phyloP scores from a whole-genome alignment of 192 early-diverging fungal species.

The Allomyces macrogynus region DNA sequence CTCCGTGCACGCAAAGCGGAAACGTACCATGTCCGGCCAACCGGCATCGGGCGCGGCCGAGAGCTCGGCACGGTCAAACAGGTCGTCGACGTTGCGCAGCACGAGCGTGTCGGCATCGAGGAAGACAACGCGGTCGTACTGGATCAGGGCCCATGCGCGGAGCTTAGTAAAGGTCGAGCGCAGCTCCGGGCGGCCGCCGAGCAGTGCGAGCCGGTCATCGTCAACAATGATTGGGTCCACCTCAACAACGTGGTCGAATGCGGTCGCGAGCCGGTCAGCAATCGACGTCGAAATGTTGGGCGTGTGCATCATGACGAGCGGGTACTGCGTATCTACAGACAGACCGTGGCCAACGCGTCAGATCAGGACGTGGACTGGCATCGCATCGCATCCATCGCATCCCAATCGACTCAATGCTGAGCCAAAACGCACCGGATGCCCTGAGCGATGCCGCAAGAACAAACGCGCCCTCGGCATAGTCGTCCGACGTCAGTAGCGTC shows the following conservation, averaged over 20 bases:
- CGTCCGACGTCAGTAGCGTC: too few relatives aligned
- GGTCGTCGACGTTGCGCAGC: constrained; percentile 55
- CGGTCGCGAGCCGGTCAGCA: constrained; percentile 23
- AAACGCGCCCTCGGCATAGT: too few relatives aligned
- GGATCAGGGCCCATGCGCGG: constrained; percentile 56
- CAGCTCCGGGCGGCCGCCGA: constrained; percentile 63
- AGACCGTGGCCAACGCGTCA: constrained; percentile 35
- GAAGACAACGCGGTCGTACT: constrained; percentile 49
- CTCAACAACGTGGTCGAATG: constrained; percentile 52
- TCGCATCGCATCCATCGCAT: background rate
- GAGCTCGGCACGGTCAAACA: constrained; percentile 52
- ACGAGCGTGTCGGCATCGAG: constrained; percentile 83
- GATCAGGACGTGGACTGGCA: too few relatives aligned
- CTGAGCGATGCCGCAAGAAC: too few relatives aligned
- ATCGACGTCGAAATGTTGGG: constrained; percentile 27
- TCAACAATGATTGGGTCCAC: constrained; percentile 45
- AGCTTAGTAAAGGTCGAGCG: constrained; percentile 79
- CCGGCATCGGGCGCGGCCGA: constrained; percentile 80
- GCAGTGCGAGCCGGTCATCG: constrained; percentile 19
- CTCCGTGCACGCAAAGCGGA: background rate
- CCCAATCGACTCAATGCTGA: too few relatives aligned
- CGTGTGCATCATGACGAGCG: constrained; percentile 53
- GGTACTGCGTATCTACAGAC: constrained; percentile 29
- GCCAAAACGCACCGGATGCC: too few relatives aligned
- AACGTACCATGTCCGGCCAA: constrained; percentile 58